Base-by-base conservation (phyloP, 257 asterid genomes). In the Solanum phureja region DNA sequence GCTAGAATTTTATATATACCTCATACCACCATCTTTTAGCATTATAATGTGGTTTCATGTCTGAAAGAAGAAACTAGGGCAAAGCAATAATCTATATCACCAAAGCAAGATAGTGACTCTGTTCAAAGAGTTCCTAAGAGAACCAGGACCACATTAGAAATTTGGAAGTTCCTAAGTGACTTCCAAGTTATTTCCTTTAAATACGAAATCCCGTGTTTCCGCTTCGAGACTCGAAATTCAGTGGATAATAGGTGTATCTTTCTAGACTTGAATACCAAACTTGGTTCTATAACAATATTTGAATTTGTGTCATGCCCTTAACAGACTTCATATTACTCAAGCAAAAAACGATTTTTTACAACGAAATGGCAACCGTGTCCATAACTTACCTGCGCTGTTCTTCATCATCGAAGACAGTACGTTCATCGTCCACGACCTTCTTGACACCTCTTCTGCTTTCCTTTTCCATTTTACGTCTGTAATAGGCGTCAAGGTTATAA, bases 381-480 rank as follows among this genome's bases (percentile, higher is more conserved):
- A 27, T 77, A 11, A 86, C 90, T 56, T 86, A 97, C 99, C 99
- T 93, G 87, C 99, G 95, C 64, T 93, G 95, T 90, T 96, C 99
- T 93, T 97, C 99, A 90, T 97, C 99, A 88, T 95, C 64, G 88
- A 97, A 97, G 64, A 95, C 89, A 58, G 94, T 95, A 64, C 99
- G 99, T 87, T 97, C 99, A 0, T 95, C 88, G 85, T 92, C 92
- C 89, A 52, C 84, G 49, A 89, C 89, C 90, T 92, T 94, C 85
- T 94, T 90, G 77, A 84, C 38, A 85, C 98, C 98, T 89, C 92
- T 96, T 89, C 91, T 95, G 88, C 86, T 75, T 89, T 94, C 96
- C 94, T 96, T 97, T 83, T 93, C 96, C 89, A 96, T 77, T 93
- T 96, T 87, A 64, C 84, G 92, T 56, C 88, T 93, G 90, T 92